Conservation (phyloP, 2,329 filamentous ascomycete genomes). For the Colletotrichum tamarilloi region DNA sequence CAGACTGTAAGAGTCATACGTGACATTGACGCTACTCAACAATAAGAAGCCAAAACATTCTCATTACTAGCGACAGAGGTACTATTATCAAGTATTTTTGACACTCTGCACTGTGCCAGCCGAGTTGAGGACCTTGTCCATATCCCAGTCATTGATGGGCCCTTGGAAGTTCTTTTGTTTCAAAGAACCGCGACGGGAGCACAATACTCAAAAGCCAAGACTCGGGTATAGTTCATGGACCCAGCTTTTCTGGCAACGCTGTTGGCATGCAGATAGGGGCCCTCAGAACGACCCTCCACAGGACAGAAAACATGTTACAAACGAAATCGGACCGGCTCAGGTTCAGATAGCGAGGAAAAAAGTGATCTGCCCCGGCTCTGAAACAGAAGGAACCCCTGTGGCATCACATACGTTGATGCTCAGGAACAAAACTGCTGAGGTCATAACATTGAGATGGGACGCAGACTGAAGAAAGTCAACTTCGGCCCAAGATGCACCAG, state of each 20-base stretch:
- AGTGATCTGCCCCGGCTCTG: conserved; percentile 38
- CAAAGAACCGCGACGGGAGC: neutral
- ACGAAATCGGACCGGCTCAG: conserved; percentile 37
- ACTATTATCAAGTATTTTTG: neutral
- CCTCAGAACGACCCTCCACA: conserved; percentile 37
- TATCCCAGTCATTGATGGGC: conserved; percentile 3
- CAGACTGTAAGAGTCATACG: neutral
- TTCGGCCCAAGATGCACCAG: neutral
- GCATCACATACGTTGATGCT: conserved; percentile 45
- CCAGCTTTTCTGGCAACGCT: conserved; percentile 33
- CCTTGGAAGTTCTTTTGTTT: neutral
- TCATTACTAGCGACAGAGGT: too few relatives aligned
- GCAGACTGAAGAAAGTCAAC: conserved; percentile 30
- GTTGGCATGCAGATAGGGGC: conserved; percentile 41
- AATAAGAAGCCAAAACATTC: too few relatives aligned
- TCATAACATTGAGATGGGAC: conserved; percentile 45
- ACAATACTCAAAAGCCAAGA: neutral
- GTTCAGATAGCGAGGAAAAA: conserved; percentile 36
- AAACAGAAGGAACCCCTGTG: conserved; percentile 40
- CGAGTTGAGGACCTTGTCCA: neutral
- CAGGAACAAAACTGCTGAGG: conserved; percentile 41
- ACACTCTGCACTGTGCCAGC: neutral
- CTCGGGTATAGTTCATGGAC: neutral
- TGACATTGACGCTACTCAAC: neutral
- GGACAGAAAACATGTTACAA: conserved; percentile 37